Evolutionary conservation across 331 rosid genomes (phyloP), one percentile per base, ranked within the genome.

Genomic region (Quercus tomentella): DNA sequence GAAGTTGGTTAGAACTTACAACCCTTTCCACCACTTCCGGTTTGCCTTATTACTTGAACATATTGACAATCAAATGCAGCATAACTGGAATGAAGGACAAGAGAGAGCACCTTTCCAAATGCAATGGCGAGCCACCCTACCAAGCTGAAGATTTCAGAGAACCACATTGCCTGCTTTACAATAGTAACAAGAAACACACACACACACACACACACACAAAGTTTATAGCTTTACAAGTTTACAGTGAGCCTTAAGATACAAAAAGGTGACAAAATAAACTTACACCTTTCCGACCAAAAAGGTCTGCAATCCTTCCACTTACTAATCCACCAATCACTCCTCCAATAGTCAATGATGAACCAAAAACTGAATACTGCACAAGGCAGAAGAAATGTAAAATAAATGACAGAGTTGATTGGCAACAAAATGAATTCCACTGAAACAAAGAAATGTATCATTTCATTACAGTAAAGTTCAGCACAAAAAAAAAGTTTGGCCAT

Each of bases 261-360:
- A 72, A 61, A 72, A 65, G 60, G 76, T 23, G 77, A 67, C 7
- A 67, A 65, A n/a, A 12, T 23, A 80, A 49, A 85, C 97, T 81
- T 89, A 94, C 98, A 55, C 87, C 86, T 73, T 95, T 86, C 62
- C 97, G 86, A 74, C 98, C 97, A 17, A 85, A 55, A 15, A 76
- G 83, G 84, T 94, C 97, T 54, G 97, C 93, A 60, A 85, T 75
- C 79, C 33, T 89, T 23, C 97, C 97, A 77, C 94, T 92, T 9
- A 79, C 49, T 72, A 92, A 72, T 30, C 96, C 96, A 37, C 98
- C 97, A 60, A 91, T 21, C 97, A 90, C 90, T 2, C 97, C 98
- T 83, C 97, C 97, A 83, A 90, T 85, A 0, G 97, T 92, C 88
- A 94, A 71, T 56, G 90, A 81, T 14, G 97, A 94, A 56, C 98